Base-by-base conservation (phyloP, 2,329 filamentous ascomycete genomes). In the Daldinia sp. region DNA sequence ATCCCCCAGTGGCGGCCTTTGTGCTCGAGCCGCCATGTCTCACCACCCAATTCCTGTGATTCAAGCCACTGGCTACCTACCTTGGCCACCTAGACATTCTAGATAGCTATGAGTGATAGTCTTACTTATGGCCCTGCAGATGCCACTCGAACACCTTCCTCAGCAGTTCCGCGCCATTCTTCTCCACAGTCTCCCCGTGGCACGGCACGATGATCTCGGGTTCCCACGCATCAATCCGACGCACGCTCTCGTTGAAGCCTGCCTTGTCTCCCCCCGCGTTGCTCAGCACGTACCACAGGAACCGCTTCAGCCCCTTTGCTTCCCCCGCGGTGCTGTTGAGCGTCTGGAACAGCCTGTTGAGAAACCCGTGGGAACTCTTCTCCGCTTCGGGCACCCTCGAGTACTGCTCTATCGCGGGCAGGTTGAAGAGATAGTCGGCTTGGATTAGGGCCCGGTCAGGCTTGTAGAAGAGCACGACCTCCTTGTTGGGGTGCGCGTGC, bases 381-480 rank as follows among this genome's bases (percentile, higher is more conserved):
- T 82, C 78, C 0, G 76, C 82, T 3, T 86, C 80, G 29, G 81
- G 79, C 2, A 85, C 82, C 7, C 81, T 82, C 0, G 86, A 85
- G 78, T 92, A 97, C 79, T 98, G 95, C 80, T 99, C 95, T 0
- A 81, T 87, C 0, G 93, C 87, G 0, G 95, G 95, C 30, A 97
- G 79, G 76, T 97, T 98, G 83, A 98, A 98, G 68, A 98, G 75
- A 39, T 98, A 78, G 77, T 99, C 95, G 4, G 93, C 95, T 79
- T 97, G 81, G 73, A 99, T 94, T 43, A 99, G 79, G 0, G 93
- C 90, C 58, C 82, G 81, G 10, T 91, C 89, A 0, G 92, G 93
- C 75, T 88, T 90, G 82, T 96, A 93, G 73, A 89, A 81, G 78
- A 98, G 93, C 23, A 95, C 93, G 27, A 98, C 80, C 78, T 99